Percentiles rank a stretch among this genome's conserved stretches.
phyloP scores from a whole-genome alignment of 2,329 filamentous ascomycete species.

The Alternaria brassicae region DNA sequence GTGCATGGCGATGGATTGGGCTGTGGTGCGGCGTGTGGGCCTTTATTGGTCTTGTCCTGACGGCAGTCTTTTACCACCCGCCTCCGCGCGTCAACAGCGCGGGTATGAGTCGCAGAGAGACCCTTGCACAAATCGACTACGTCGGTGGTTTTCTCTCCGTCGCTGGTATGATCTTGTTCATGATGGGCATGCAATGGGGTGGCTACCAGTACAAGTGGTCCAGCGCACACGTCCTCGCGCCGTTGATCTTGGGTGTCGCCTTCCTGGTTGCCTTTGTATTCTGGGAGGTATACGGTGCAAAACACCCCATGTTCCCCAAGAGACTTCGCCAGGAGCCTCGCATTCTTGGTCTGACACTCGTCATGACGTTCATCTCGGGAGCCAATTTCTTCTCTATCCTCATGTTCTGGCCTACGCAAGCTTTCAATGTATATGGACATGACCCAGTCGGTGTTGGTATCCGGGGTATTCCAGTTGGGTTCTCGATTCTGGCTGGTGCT shows the following conservation, averaged over 20 bases:
- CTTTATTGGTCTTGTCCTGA: constrained; percentile 59
- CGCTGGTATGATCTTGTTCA: constrained; percentile 35
- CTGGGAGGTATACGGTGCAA: constrained; percentile 51
- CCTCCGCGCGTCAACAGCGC: constrained; percentile 49
- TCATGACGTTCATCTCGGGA: constrained; percentile 45
- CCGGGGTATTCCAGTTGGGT: constrained; percentile 68
- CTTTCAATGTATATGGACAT: constrained; percentile 53
- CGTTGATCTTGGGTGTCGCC: constrained; percentile 59
- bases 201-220: constrained; percentile 61
- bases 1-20: constrained; percentile 61
- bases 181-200: constrained; percentile 58
- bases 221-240: constrained; percentile 61
- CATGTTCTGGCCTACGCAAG: constrained; percentile 45
- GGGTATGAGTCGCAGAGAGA: constrained; percentile 35
- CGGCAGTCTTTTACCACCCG: constrained; percentile 55
- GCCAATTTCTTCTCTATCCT: constrained; percentile 44
- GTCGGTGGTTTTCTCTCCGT: constrained; percentile 37
- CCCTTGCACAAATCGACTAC: constrained; percentile 37
- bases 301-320: constrained; percentile 54
- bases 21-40: constrained; percentile 61
- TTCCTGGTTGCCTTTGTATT: constrained; percentile 58
- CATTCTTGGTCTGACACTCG: constrained; percentile 37
- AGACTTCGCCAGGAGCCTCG: constrained; percentile 36
- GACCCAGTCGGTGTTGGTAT: constrained; percentile 70
- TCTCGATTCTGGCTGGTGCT: constrained; percentile 69